These are phyloP conservation scores for Gyrodon lividus DNA, from an alignment of 768 basidiomycete species.

Conservation along the genomic window DNA sequence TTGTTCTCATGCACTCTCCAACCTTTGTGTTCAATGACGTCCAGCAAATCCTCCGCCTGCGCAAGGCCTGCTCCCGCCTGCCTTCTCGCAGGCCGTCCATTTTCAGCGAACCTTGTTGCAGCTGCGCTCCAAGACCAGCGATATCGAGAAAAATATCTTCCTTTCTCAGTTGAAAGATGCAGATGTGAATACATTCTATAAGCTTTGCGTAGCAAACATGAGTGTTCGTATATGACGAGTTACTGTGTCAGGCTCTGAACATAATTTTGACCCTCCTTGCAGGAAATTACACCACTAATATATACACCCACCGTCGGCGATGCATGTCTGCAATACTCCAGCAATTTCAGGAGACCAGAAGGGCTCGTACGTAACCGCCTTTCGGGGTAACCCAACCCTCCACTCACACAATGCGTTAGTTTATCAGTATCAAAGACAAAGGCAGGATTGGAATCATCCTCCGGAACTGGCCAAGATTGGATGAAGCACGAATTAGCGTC, in stretches of 20 bases:
- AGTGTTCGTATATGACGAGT: conserved; percentile 13
- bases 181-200: conserved; percentile 77
- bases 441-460: conserved; percentile 74
- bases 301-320: conserved; percentile 94
- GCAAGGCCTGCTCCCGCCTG: conserved; percentile 62
- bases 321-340: conserved; percentile 81
- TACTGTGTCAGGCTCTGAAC: conserved; percentile 1
- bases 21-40: conserved; percentile 4
- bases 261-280: background rate
- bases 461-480: conserved; percentile 65
- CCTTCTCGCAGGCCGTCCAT: conserved; percentile 52
- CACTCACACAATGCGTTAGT: conserved; percentile 40
- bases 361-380: conserved; percentile 51
- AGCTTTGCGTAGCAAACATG: conserved; percentile 70
- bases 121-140: conserved; percentile 69
- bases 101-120: conserved; percentile 61
- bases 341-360: conserved; percentile 73
- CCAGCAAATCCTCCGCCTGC: conserved; percentile 44
- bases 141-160: conserved; percentile 84
- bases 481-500: conserved; percentile 84
- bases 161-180: conserved; percentile 71
- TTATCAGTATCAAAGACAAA: conserved; percentile 79
- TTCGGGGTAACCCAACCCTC: background rate
- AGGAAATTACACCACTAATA: conserved; percentile 73
- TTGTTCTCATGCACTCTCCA: background rate